Base-by-base conservation (phyloP, 2,329 filamentous ascomycete species). In the Pestalotiopsis fici region DNA sequence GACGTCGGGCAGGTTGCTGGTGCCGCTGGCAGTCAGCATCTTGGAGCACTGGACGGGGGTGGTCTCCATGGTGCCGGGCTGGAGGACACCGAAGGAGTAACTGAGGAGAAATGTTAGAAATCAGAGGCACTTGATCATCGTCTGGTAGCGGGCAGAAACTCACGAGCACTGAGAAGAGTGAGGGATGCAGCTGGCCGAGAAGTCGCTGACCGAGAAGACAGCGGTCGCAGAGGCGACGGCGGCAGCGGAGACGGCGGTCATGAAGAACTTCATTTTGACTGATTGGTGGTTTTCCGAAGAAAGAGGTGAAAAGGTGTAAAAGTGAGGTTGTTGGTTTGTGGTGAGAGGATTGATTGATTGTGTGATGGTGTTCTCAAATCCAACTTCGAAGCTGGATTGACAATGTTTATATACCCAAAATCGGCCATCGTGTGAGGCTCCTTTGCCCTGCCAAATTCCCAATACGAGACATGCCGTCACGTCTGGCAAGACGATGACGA, bases 1-100 rank as follows among this genome's bases (percentile, higher is more conserved):
- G 69, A 79, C 71, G 21, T 74, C 66, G 63, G 78, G 78, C n/a
- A 79, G 73, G n/a, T 64, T 67, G 68, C 72, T 71, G 68, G 68
- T 67, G 64, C 50, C 31, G 59, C 37, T 62, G 21, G 35, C 59
- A 37, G 61, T n/a, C 31, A 70, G 69, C 43, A 70, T n/a, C 13
- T 70, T 66, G 7, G 11, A 31, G 74, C 76, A 78, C 18, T 69
- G 9, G 43, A 75, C 71, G 5, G 68, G 66, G 0, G 64, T 71
- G 64, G 73, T 75, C 64, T 78, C 74, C 70, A 73, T 73, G 67
- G 70, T 72, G 59, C 69, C 71, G 65, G 62, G 68, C 72, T 67
- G 67, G 66, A 69, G 37, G 54, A 73, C 69, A 4, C 28, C 43
- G 66, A 73, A 71, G 31, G 56, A 43, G 68, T 71, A 73, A 11